These are phyloP conservation scores for Candida insectorum DNA, from an alignment of 805 yeast genomes.

Conservation along the genomic window DNA sequence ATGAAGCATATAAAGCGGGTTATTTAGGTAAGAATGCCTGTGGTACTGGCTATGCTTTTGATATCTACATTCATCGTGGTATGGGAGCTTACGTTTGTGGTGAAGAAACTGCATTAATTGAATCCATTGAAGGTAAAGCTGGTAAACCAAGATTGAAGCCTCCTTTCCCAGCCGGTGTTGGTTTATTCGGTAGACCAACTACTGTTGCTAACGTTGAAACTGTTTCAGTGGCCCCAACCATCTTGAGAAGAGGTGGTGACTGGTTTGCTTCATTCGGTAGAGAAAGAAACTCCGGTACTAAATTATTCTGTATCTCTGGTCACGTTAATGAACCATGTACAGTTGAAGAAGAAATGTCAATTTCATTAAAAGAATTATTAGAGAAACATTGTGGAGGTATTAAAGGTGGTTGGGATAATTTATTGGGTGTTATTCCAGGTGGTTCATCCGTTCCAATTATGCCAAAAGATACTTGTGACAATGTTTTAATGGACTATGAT, in stretches of 20 bases:
- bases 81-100: slow-evolving; percentile 94
- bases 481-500: slow-evolving; percentile 82
- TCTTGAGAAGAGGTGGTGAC: slow-evolving; percentile 81
- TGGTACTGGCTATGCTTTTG: slow-evolving; percentile 82
- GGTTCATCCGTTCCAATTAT: slow-evolving; percentile 85
- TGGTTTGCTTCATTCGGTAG: slow-evolving; percentile 87
- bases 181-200: slow-evolving; percentile 85
- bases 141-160: slow-evolving; percentile 94
- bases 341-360: slow-evolving; percentile 92
- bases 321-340: slow-evolving; percentile 92
- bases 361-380: slow-evolving; percentile 75
- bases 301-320: slow-evolving; percentile 83
- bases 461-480: slow-evolving; percentile 63
- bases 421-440: slow-evolving; percentile 85
- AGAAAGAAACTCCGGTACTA: slow-evolving; percentile 80
- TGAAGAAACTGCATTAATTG: slow-evolving; percentile 87
- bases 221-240: slow-evolving; percentile 86
- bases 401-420: slow-evolving; percentile 90
- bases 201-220: slow-evolving; percentile 92
- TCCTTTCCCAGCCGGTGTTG: slow-evolving; percentile 94
- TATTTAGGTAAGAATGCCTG: slow-evolving; percentile 81
- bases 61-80: slow-evolving; percentile 83
- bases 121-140: slow-evolving; percentile 87
- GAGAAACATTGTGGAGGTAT: slow-evolving; percentile 92
- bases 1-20: slow-evolving; percentile 83